phyloP scores from a whole-genome alignment of 805 yeast genomes.

The Metschnikowia cubensis region DNA sequence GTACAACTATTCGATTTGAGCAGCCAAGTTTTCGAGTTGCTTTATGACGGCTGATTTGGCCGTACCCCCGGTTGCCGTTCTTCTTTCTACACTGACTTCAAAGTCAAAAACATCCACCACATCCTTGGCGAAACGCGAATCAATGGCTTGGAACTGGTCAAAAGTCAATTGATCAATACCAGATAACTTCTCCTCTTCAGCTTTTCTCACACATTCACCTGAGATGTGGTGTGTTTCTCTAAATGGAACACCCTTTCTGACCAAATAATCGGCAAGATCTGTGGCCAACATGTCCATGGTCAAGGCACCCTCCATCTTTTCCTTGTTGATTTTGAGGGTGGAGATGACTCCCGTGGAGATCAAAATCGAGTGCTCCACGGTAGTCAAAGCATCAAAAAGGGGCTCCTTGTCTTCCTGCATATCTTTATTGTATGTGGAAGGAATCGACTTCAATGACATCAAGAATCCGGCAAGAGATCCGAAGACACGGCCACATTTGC shows the following conservation, averaged over 20 bases:
- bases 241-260: conserved; percentile 97
- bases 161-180: conserved; percentile 84
- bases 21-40: conserved; percentile 50
- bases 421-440: conserved; percentile 96
- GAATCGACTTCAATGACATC: conserved; percentile 95
- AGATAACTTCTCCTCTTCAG: conserved; percentile 70
- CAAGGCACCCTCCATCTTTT: conserved; percentile 78
- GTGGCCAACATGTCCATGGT: conserved; percentile 99
- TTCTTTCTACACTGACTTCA: conserved; percentile 92
- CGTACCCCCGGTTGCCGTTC: conserved; percentile 96
- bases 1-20: conserved; percentile 14
- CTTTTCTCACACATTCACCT: conserved; percentile 91
- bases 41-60: conserved; percentile 83
- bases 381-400: conserved; percentile 82
- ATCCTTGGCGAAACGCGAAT: conserved; percentile 73
- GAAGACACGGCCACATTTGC: conserved; percentile 95
- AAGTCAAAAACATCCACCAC: conserved; percentile 85
- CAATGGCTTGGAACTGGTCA: conserved; percentile 77
- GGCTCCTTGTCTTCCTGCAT: conserved; percentile 99
- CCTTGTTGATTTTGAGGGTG: conserved; percentile 68
- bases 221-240: conserved; percentile 99
- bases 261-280: conserved; percentile 95
- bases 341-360: conserved; percentile 97
- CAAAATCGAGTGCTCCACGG: conserved; percentile 89
- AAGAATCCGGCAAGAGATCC: conserved; percentile 93